Evolutionary conservation across 257 asterid genomes (phyloP).

Genomic region (Vinca minor): DNA sequence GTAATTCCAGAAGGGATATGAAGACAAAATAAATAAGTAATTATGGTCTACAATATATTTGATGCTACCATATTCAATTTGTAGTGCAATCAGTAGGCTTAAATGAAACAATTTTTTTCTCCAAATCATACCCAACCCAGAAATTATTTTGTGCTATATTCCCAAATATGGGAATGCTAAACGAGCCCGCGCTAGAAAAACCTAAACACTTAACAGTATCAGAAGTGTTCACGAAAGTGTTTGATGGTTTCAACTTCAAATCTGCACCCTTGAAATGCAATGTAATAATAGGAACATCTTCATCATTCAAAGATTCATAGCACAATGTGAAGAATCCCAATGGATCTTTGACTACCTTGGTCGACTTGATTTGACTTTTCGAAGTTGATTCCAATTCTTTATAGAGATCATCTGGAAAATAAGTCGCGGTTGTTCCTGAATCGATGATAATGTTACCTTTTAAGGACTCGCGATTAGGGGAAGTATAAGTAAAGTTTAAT

Average conservation of each 20-base stretch:
- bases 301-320: conserved; percentile 7
- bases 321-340: conserved; percentile 28
- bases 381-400: conserved; percentile 7
- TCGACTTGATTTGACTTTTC: conserved; percentile 9
- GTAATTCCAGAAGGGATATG: no score
- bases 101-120: conserved; percentile 12
- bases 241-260: conserved; percentile 31
- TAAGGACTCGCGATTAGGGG: not conserved
- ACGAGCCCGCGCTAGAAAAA: conserved; percentile 13
- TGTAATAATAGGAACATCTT: conserved; percentile 26
- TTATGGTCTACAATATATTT: not conserved
- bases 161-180: conserved; percentile 25
- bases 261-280: conserved; percentile 53
- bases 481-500: conserved; percentile 10
- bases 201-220: conserved; percentile 32
- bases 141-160: conserved; percentile 21
- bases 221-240: conserved; percentile 26
- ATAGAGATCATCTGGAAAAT: conserved; percentile 30
- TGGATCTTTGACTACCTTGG: conserved; percentile 19
- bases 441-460: conserved; percentile 50
- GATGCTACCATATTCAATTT: not conserved
- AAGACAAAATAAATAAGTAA: no score
- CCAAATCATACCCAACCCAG: conserved; percentile 19
- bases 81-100: conserved; percentile 14
- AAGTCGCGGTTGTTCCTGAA: conserved; percentile 49